A percentile compares a stretch with the other conserved stretches of the same genome.
These are phyloP conservation scores for Macrolepiota fuliginosa DNA, from an alignment of 768 basidiomycete species.

Conservation along the genomic window DNA sequence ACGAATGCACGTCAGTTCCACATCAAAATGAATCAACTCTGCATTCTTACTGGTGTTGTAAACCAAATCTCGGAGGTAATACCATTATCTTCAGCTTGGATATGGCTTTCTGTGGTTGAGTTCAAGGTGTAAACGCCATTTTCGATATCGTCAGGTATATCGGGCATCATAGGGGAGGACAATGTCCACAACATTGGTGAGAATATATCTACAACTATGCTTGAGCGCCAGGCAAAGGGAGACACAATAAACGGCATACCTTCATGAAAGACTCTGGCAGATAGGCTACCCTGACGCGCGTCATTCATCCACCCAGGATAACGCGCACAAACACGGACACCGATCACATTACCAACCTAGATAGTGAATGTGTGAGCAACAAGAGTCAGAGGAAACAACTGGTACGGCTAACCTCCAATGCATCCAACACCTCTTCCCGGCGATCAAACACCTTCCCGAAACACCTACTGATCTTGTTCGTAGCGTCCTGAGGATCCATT, in stretches of 20 bases:
- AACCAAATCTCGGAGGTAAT: constrained; percentile 23
- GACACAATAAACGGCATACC: constrained; percentile 4
- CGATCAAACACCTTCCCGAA: constrained; percentile 22
- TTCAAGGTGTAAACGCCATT: constrained; percentile 21
- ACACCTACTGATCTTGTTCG: constrained; percentile 12
- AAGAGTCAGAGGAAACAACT: background rate
- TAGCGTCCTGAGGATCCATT: constrained; percentile 15
- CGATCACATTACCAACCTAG: constrained; percentile 22
- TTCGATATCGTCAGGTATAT: constrained; percentile 17
- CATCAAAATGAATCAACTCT: background rate
- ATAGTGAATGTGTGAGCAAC: background rate
- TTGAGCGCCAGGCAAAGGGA: background rate
- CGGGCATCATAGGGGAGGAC: background rate
- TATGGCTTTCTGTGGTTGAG: constrained; percentile 15
- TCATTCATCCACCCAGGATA: constrained; percentile 19
- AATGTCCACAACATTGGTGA: constrained; percentile 20
- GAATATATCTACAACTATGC: constrained; percentile 16
- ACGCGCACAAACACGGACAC: constrained; percentile 19
- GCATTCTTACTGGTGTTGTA: constrained; percentile 20
- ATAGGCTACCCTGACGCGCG: constrained; percentile 16
- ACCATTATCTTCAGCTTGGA: constrained; percentile 14
- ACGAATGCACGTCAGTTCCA: background rate
- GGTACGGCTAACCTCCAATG: constrained; percentile 16
- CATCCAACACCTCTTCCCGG: constrained; percentile 18
- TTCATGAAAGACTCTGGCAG: constrained; percentile 19